A percentile compares a stretch with the other conserved stretches of the same genome.
Evolutionary conservation across 106 monocot species (phyloP).

Genomic region (Narthecium ossifragum): DNA sequence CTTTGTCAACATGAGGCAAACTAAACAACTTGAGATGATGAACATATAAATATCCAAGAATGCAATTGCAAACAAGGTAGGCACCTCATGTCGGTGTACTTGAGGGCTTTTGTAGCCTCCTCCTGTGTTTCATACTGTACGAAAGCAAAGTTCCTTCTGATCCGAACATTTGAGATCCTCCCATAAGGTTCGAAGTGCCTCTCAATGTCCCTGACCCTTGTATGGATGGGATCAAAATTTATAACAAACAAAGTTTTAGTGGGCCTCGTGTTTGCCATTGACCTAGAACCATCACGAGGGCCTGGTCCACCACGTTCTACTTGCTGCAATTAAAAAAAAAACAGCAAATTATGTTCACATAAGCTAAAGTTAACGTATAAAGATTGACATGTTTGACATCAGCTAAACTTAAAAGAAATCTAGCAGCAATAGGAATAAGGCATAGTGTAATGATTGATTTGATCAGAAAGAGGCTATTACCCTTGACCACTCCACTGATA

Average conservation of each 20-base stretch:
- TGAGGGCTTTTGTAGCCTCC: slow-evolving; percentile 70
- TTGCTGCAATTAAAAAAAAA: too few species aligned
- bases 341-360: too few species aligned
- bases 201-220: slow-evolving; percentile 64
- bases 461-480: too few species aligned
- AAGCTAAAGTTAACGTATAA: too few species aligned
- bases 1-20: neutral
- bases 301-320: slow-evolving; percentile 67
- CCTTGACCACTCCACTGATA: slow-evolving; percentile 85
- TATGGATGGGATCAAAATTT: slow-evolving; percentile 63
- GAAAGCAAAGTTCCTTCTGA: slow-evolving; percentile 79
- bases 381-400: too few species aligned
- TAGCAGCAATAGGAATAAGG: neutral
- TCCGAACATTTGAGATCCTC: slow-evolving; percentile 61
- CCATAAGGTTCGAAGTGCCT: slow-evolving; percentile 79
- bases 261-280: slow-evolving; percentile 35
- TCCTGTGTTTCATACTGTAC: slow-evolving; percentile 83
- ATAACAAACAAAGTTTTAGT: slow-evolving; percentile 79
- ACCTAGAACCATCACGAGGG: slow-evolving; percentile 45
- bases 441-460: neutral
- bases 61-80: neutral
- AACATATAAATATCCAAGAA: neutral
- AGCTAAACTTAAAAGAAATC: too few species aligned
- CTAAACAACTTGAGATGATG: neutral
- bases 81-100: slow-evolving; percentile 64